Conservation (phyloP, 176 grass and related monocot species). For the Eleusine coracana region DNA sequence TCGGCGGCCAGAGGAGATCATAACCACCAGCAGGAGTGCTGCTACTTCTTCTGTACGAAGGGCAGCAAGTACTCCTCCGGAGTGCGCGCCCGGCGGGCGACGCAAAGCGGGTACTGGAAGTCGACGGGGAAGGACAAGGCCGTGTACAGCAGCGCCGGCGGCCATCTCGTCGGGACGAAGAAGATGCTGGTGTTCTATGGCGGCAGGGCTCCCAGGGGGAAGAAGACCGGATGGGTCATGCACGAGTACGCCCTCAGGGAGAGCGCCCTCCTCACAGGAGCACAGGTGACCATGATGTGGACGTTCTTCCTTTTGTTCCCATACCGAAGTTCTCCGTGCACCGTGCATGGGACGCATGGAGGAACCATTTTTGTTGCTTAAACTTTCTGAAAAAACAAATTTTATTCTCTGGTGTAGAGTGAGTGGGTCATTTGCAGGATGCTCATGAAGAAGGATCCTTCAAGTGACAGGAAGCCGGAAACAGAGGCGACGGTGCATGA, state of each 20-base stretch:
- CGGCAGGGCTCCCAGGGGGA: slow-evolving; percentile 47
- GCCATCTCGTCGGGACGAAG: slow-evolving; percentile 44
- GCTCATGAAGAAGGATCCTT: slow-evolving; percentile 27
- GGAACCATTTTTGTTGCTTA: background rate
- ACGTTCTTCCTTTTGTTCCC: background rate
- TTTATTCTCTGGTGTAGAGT: slow-evolving; percentile 42
- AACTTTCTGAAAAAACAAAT: background rate
- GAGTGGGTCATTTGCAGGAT: slow-evolving; percentile 56
- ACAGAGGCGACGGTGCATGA: background rate
- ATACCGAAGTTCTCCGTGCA: background rate
- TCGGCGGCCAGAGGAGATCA: background rate
- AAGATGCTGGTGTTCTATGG: slow-evolving; percentile 60
- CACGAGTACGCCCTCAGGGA: slow-evolving; percentile 49
- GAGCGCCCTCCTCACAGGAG: slow-evolving; percentile 26
- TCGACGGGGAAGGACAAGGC: background rate
- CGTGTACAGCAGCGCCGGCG: slow-evolving; percentile 27
- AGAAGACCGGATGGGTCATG: slow-evolving; percentile 56
- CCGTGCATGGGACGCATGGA: background rate
- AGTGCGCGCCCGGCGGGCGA: slow-evolving; percentile 46
- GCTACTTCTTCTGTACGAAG: slow-evolving; percentile 60
- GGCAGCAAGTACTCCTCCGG: slow-evolving; percentile 55
- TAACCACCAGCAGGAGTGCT: slow-evolving; percentile 2
- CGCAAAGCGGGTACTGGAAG: slow-evolving; percentile 46
- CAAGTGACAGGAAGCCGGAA: background rate
- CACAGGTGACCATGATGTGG: background rate